Base-by-base conservation (phyloP, 2,329 filamentous ascomycete genomes). In the Aspergillus aculeatinus region DNA sequence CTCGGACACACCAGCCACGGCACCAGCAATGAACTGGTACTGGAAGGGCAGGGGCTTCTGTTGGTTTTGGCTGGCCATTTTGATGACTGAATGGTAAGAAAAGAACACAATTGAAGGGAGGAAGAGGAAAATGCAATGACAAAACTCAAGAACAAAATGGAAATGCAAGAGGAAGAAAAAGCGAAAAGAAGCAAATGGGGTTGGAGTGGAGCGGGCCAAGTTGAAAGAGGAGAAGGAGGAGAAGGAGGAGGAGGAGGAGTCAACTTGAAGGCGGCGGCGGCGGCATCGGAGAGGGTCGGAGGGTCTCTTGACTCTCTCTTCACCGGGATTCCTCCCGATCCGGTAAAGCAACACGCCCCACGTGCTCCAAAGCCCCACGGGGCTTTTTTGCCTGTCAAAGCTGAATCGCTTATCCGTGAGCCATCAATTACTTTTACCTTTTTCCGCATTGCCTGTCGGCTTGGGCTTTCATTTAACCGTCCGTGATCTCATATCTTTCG, bases 1-100 rank as follows among this genome's bases (percentile, higher is more conserved):
- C 86, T 99, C 95, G 71, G 94, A 98, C 67, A 99, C 93, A 83
- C 95, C 95, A 74, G 95, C 95, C 75, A 99, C 90, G 76, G 95
- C 95, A 82, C 93, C 93, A 74, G 94, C 93, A 77, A 88, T 90
- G 83, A 98, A 96, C 82, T 96, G 93, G 87, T 97, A 97, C 70
- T 87, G 79, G 80, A 97, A 97, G 61, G 92, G 92, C 69, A 97
- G 87, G 60, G 93, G 91, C 81, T 92, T 89, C 67, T 88, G 77
- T 55, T 85, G 79, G 66, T 84, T 80, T 67, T 82, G 68, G 62
- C 65, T 74, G 65, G 87, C 82, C 87, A 89, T 90, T 70, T 72
- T 82, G 80, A 73, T 6, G 12, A n/a, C 39, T 48, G 31, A 27
- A n/a, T 12, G 12, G 25, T 23, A 9, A 42, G 21, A 19, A 48